These are phyloP conservation scores for Hymenoscyphus scutula DNA, from an alignment of 2,329 filamentous ascomycete genomes.

Conservation along the genomic window DNA sequence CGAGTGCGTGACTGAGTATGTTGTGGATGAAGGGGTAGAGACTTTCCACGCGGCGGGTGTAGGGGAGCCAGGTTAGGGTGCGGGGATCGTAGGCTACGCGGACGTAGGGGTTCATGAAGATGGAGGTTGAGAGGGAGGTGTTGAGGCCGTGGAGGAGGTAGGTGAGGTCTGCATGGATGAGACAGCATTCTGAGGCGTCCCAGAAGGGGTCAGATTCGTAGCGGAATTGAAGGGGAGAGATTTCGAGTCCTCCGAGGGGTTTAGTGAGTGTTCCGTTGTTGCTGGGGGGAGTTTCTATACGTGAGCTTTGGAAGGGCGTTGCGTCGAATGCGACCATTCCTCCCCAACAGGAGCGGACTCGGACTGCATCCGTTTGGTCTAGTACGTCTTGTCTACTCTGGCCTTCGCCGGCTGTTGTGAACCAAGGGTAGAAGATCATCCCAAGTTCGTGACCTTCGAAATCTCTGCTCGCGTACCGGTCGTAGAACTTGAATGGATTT, in stretches of 20 bases:
- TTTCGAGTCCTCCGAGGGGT: slow-evolving; percentile 17
- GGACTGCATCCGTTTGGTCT: slow-evolving; percentile 58
- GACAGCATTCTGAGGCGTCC: slow-evolving; percentile 62
- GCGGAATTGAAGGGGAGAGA: slow-evolving; percentile 50
- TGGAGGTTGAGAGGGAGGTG: slow-evolving; percentile 45
- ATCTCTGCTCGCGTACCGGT: slow-evolving; percentile 69
- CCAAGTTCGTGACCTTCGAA: slow-evolving; percentile 58
- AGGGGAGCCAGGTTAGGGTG: background rate
- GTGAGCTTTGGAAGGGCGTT: slow-evolving; percentile 48
- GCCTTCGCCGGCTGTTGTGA: slow-evolving; percentile 50
- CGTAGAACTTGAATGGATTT: slow-evolving; percentile 65
- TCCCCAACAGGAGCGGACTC: slow-evolving; percentile 70
- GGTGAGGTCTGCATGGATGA: slow-evolving; percentile 46
- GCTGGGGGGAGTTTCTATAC: background rate
- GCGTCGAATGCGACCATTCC: slow-evolving; percentile 68
- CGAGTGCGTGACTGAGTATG: background rate
- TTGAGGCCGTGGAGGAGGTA: slow-evolving; percentile 18
- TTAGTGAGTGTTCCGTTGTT: background rate
- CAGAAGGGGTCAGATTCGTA: slow-evolving; percentile 55
- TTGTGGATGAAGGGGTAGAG: background rate
- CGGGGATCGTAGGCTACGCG: slow-evolving; percentile 58
- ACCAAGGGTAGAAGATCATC: slow-evolving; percentile 64
- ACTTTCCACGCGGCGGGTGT: background rate
- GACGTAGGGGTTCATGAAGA: slow-evolving; percentile 71
- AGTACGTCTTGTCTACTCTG: slow-evolving; percentile 59